These are phyloP conservation scores for Metarhizium rileyi DNA, from an alignment of 2,329 filamentous ascomycete genomes.

Conservation along the genomic window DNA sequence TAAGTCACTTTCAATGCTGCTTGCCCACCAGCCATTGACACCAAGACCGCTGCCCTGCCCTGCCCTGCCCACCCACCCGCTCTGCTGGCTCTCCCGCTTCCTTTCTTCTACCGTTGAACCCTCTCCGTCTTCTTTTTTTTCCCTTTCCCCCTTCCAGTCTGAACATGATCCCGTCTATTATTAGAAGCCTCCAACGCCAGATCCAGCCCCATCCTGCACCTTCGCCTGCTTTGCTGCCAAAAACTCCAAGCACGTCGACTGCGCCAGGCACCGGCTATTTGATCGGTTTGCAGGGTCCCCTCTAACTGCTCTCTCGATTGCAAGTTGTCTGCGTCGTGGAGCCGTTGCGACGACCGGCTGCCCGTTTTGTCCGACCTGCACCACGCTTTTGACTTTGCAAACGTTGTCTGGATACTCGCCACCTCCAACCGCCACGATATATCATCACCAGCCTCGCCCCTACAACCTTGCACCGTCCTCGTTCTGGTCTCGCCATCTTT, in stretches of 20 bases:
- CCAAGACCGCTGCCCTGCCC: not conserved
- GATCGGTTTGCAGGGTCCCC: not conserved
- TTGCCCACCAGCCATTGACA: too few species aligned
- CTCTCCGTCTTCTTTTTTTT: conserved; percentile 13
- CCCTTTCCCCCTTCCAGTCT: conserved; percentile 17
- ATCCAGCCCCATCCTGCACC: conserved; percentile 35
- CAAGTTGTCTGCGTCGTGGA: not conserved
- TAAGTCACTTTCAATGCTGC: too few species aligned
- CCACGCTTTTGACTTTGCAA: not conserved
- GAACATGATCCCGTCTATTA: conserved; percentile 38
- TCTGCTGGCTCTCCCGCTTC: not conserved
- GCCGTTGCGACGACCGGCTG: not conserved
- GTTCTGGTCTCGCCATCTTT: not conserved
- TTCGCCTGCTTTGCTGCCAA: conserved; percentile 1
- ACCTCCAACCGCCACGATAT: not conserved
- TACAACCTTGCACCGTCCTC: not conserved
- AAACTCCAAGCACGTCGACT: not conserved
- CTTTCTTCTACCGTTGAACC: conserved; percentile 5
- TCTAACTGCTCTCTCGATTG: not conserved
- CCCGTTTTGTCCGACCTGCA: too few species aligned
- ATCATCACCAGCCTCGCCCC: not conserved
- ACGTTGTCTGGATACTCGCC: not conserved
- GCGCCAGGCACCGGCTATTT: conserved; percentile 1
- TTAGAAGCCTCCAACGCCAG: conserved; percentile 41
- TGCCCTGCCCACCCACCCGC: not conserved